Base-by-base conservation (phyloP, 345 rosid species). In the Heritiera fomes region DNA sequence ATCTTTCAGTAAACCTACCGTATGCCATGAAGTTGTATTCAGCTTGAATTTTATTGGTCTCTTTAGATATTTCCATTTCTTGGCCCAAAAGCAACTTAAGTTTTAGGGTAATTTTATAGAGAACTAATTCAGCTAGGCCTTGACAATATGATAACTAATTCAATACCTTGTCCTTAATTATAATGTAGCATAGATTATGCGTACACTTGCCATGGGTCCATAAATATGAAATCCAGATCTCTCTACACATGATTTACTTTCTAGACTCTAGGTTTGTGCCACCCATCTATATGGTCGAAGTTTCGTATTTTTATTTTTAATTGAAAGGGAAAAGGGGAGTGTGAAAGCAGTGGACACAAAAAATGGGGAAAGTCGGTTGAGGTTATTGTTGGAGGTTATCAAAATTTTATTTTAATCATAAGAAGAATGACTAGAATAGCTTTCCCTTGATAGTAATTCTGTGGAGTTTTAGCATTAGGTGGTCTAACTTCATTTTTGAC, bases 401-500 rank as follows among this genome's bases (percentile, higher is more conserved):
- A 50, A 32, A 71, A 71, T 2, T 13, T 49, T 28, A 10, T 50
- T 71, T 14, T 50, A 4, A 52, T 52, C 46, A 17, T 50, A 5
- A 28, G 60, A 49, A 50, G 23, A 41, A 28, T 52, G 59, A 49
- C 2, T 71, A 71, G 61, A 52, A 17, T 71, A 52, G 6, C 15
- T 30, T 1, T 71, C 43, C 23, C 2, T 32, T 71, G 10, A 17
- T 14, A 8, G 28, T 32, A 52, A 17, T 15, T 52, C 15, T 53
- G 9, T 32, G 15, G 46, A 32, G n/a, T 52, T 71, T 71, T 17
- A 52, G 9, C 15, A 32, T 71, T 71, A 30, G 46, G n/a, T 17
- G 63, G 75, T 72, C 45, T n/a, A 55, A 73, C 28, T 56, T 73
- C 63, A 73, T 60, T 56, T 71, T 17, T 50, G 58, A 32, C 59